Evolutionary conservation across 2,329 filamentous ascomycete genomes (phyloP).

Genomic region (Colletotrichum gigasporum): DNA sequence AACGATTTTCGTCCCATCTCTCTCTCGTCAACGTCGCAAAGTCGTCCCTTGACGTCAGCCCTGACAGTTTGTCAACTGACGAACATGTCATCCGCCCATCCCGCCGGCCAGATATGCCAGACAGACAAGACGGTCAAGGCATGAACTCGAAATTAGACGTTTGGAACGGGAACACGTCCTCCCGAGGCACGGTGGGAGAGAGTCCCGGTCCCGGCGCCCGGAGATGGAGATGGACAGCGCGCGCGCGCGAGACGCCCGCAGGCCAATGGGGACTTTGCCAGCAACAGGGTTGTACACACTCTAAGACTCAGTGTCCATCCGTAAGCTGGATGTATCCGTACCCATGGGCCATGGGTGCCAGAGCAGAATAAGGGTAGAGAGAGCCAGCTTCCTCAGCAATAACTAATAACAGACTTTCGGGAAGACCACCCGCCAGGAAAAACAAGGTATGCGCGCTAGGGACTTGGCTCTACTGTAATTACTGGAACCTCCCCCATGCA

Average conservation of each 20-base stretch:
- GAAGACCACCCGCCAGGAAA: background rate
- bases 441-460: conserved; percentile 10
- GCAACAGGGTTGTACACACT: too few relatives aligned
- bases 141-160: background rate
- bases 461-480: background rate
- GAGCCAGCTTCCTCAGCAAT: background rate
- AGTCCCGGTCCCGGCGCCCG: background rate
- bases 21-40: background rate
- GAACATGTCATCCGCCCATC: background rate
- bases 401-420: background rate
- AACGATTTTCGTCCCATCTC: background rate
- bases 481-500: background rate
- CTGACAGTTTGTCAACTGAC: conserved; percentile 14
- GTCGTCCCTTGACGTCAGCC: background rate
- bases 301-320: too few relatives aligned
- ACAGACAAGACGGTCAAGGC: background rate
- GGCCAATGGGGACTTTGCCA: too few relatives aligned
- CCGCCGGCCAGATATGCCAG: too few relatives aligned
- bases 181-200: background rate
- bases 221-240: too few relatives aligned
- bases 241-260: too few relatives aligned
- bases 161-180: conserved; percentile 5
- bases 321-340: too few relatives aligned
- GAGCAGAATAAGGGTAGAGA: background rate
- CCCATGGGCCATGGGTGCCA: too few relatives aligned